Conservation (phyloP, 805 yeast genomes). For the Schwanniomyces polymorphus region DNA sequence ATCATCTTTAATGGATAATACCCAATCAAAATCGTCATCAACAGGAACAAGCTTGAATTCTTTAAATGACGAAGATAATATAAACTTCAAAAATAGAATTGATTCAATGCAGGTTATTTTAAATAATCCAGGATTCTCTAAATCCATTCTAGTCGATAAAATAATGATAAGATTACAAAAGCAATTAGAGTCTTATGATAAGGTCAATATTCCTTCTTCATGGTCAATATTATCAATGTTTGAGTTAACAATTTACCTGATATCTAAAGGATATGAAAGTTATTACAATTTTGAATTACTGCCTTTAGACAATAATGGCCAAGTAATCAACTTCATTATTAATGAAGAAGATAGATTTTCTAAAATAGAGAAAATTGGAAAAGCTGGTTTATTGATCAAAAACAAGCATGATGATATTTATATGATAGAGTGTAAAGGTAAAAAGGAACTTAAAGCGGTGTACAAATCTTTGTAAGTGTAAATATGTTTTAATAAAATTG, state of each 20-base stretch:
- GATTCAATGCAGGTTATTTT: constrained; percentile 17
- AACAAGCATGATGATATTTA: constrained; percentile 27
- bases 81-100: constrained; percentile 16
- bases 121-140: constrained; percentile 23
- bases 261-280: constrained; percentile 24
- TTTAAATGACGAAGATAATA: not conserved
- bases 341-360: constrained; percentile 25
- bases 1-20: constrained; percentile 39
- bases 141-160: constrained; percentile 22
- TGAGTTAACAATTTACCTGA: constrained; percentile 25
- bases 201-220: constrained; percentile 35
- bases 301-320: constrained; percentile 11
- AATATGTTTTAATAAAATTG: not conserved
- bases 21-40: constrained; percentile 20
- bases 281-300: constrained; percentile 29
- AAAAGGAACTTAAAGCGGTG: constrained; percentile 34
- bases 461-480: constrained; percentile 16
- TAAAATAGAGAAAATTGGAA: constrained; percentile 38
- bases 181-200: constrained; percentile 27
- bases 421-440: constrained; percentile 47
- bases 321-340: constrained; percentile 30
- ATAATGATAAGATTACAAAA: constrained; percentile 39
- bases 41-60: constrained; percentile 21
- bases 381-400: constrained; percentile 41
- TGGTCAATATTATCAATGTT: constrained; percentile 46